Base-by-base conservation (phyloP, 2,329 filamentous ascomycete species). In the Fusarium incarnatum region DNA sequence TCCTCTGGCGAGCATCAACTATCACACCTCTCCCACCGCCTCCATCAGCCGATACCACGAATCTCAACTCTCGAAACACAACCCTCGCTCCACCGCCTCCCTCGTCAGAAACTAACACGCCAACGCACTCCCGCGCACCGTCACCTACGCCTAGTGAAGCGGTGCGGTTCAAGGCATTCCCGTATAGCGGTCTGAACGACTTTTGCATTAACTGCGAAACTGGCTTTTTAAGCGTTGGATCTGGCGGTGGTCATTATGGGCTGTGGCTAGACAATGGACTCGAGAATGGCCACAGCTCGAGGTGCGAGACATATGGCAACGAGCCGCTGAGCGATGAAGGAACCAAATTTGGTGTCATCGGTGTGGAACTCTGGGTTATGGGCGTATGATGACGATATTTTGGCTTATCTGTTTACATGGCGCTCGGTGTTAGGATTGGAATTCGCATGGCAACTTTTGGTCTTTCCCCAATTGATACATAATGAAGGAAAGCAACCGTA, bases 141-240 rank as follows among this genome's bases (percentile, higher is more conserved):
- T 75, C 63, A 6, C 75, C 86, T 2, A 86, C 85, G 27, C 89
- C 89, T 6, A 88, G 89, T 7, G 92, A 95, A 67, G 87, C 89
- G 27, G 93, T 98, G 72, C 90, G 96, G 22, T 99, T 99, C 86
- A 98, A 97, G 81, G 95, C 95, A 0, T 99, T 98, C 75, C 94
- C 95, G 0, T 98, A 98, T 77, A 97, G 92, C 60, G 96, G 96
- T 8, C 88, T 97, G 42, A 98, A 99, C 79, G 96, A 98, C 80
- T 99, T 97, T 79, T 94, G 95, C 83, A 96, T 98, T 72, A 92
- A 97, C 76, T 98, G 95, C 81, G 94, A 98, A 81, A 85, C 89
- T 5, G 88, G 90, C 25, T 98, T 92, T 78, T 81, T 99, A 16
- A 96, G 92, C 75, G 86, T 98, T 22, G 96, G 96, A 13, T 95